Percentiles rank a stretch among this genome's conserved stretches.
phyloP scores from a whole-genome alignment of 441 rosid genomes.

The Populus hybrid region DNA sequence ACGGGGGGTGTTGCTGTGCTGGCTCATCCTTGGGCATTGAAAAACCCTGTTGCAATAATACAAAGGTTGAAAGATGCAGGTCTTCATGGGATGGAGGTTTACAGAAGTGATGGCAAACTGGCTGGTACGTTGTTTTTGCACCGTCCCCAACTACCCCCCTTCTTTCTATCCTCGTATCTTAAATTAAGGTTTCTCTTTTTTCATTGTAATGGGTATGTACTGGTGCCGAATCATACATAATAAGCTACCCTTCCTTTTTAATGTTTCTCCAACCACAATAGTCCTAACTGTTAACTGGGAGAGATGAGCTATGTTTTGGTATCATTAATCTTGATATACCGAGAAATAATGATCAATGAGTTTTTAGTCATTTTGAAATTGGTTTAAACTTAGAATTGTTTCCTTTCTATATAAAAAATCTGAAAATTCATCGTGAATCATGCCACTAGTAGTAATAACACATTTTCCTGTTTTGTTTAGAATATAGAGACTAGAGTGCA shows the following conservation, averaged over 20 bases:
- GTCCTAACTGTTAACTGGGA: too few species aligned
- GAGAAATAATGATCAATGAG: too few species aligned
- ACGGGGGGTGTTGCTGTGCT: conserved; percentile 92
- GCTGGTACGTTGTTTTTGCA: conserved; percentile 41
- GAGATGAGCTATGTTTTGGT: too few species aligned
- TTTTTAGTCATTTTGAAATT: too few species aligned
- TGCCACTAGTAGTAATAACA: not conserved
- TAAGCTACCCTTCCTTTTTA: too few species aligned
- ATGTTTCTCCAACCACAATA: too few species aligned
- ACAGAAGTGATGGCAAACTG: conserved; percentile 77
- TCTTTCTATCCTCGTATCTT: not conserved
- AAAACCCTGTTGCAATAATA: conserved; percentile 61
- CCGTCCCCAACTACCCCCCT: not conserved
- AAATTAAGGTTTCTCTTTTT: not conserved
- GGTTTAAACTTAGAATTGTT: too few species aligned
- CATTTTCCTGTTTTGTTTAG: not conserved
- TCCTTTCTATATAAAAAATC: too few species aligned
- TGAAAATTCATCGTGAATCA: not conserved
- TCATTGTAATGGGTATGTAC: not conserved
- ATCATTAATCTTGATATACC: too few species aligned
- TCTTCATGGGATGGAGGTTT: conserved; percentile 88
- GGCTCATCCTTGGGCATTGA: conserved; percentile 99
- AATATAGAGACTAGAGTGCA: too few species aligned
- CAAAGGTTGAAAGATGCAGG: conserved; percentile 72
- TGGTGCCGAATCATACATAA: too few species aligned